A percentile compares a stretch with the other conserved stretches of the same genome.
Conservation (phyloP, 805 yeast species). For the Candida krabiensis region DNA sequence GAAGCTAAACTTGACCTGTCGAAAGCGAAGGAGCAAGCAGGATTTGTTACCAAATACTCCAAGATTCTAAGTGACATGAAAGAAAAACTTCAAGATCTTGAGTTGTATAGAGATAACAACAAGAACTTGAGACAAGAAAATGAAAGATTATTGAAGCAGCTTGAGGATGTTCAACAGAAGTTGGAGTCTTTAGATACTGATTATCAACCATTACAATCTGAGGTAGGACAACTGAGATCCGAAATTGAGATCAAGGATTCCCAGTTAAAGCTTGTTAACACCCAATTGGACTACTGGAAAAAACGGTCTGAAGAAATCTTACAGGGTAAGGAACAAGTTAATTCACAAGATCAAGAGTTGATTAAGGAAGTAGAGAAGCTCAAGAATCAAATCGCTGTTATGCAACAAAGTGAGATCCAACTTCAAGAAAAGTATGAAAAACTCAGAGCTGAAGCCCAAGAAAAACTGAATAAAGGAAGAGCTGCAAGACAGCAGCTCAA, state of each 20-base stretch:
- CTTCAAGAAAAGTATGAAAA: slow-evolving; percentile 27
- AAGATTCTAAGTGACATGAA: slow-evolving; percentile 25
- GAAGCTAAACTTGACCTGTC: slow-evolving; percentile 49
- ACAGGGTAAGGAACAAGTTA: slow-evolving; percentile 23
- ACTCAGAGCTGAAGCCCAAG: slow-evolving; percentile 32
- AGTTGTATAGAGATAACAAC: slow-evolving; percentile 31
- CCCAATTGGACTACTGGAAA: slow-evolving; percentile 63
- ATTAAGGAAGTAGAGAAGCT: slow-evolving; percentile 26
- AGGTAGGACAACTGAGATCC: slow-evolving; percentile 16
- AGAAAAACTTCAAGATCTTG: slow-evolving; percentile 28
- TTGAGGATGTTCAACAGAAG: slow-evolving; percentile 19
- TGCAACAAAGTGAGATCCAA: slow-evolving; percentile 16
- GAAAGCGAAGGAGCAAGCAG: slow-evolving; percentile 28
- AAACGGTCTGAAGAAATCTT: slow-evolving; percentile 47
- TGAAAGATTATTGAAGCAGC: slow-evolving; percentile 8
- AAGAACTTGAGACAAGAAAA: slow-evolving; percentile 25
- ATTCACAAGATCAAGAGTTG: slow-evolving; percentile 19
- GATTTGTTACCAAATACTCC: slow-evolving; percentile 22
- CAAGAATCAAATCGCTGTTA: slow-evolving; percentile 14
- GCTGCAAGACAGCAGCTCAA: slow-evolving; percentile 21
- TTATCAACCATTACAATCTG: slow-evolving; percentile 15
- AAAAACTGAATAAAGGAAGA: slow-evolving; percentile 29
- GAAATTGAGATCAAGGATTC: slow-evolving; percentile 49
- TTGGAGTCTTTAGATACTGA: slow-evolving; percentile 4
- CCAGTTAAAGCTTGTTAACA: slow-evolving; percentile 44